phyloP scores from a whole-genome alignment of 225 moss, liverwort and hornwort species.

The Sphagnum tenellum region DNA sequence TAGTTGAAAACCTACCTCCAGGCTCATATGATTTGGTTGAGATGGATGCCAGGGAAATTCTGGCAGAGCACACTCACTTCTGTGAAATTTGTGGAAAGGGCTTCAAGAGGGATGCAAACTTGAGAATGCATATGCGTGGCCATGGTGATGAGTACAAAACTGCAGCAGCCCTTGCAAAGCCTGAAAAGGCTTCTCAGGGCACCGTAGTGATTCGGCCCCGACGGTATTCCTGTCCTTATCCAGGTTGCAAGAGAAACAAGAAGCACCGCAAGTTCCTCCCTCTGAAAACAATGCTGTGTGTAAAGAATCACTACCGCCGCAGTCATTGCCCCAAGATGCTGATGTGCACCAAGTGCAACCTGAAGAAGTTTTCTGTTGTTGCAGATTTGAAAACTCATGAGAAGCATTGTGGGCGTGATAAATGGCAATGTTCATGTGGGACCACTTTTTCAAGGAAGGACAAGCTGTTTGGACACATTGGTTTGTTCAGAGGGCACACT shows the following conservation, averaged over 20 bases:
- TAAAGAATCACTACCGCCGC: slow-evolving; percentile 95
- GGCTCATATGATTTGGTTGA: slow-evolving; percentile 88
- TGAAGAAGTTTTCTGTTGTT: slow-evolving; percentile 90
- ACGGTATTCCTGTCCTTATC: slow-evolving; percentile 81
- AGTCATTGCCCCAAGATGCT: slow-evolving; percentile 89
- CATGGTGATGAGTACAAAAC: slow-evolving; percentile 98
- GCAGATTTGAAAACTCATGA: slow-evolving; percentile 96
- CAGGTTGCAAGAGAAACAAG: slow-evolving; percentile 92
- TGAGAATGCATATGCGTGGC: slow-evolving; percentile 97
- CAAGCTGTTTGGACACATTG: slow-evolving; percentile 80
- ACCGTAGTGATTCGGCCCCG: slow-evolving; percentile 23
- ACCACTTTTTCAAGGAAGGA: slow-evolving; percentile 95
- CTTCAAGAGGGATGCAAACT: slow-evolving; percentile 90
- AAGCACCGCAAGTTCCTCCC: slow-evolving; percentile 94
- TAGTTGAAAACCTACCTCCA: slow-evolving; percentile 53
- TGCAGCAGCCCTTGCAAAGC: slow-evolving; percentile 76
- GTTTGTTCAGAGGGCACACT: slow-evolving; percentile 72
- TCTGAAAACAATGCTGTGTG: slow-evolving; percentile 90
- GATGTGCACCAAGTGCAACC: slow-evolving; percentile 77
- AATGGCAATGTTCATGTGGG: slow-evolving; percentile 95
- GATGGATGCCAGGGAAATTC: slow-evolving; percentile 76
- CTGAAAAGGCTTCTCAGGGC: slow-evolving; percentile 54
- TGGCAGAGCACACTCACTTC: slow-evolving; percentile 95
- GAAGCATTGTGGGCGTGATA: slow-evolving; percentile 97
- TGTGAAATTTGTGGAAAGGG: slow-evolving; percentile 95